These are phyloP conservation scores for Trichoderma pleuroti DNA, from an alignment of 2,329 filamentous ascomycete genomes.

Conservation along the genomic window DNA sequence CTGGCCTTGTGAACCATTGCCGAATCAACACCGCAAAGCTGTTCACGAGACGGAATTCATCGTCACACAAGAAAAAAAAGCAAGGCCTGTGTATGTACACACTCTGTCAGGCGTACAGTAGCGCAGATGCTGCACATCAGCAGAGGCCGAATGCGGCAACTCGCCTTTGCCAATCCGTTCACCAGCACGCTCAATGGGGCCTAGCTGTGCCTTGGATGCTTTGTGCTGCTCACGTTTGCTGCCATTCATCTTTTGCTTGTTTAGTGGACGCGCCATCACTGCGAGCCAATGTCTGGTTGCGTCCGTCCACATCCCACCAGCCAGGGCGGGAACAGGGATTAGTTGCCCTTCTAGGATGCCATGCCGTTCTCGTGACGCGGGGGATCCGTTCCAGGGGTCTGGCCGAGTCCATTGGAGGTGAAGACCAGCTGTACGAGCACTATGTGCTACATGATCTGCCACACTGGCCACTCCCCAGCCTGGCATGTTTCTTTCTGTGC, in stretches of 20 bases:
- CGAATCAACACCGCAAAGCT: not conserved
- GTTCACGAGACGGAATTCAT: not conserved
- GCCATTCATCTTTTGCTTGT: not conserved
- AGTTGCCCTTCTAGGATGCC: not conserved
- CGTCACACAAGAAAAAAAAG: not conserved
- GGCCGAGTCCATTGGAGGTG: not conserved
- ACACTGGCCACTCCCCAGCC: not conserved
- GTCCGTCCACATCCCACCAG: not conserved
- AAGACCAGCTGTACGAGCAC: too few relatives aligned
- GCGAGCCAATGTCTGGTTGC: slow-evolving; percentile 5
- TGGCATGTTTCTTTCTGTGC: not conserved
- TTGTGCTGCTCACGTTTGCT: not conserved
- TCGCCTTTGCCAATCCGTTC: not conserved
- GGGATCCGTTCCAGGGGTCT: not conserved
- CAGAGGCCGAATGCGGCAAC: not conserved
- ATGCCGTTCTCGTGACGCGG: slow-evolving; percentile 4
- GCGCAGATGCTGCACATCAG: not conserved
- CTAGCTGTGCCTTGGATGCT: not conserved
- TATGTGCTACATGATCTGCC: not conserved
- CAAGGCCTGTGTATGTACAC: not conserved
- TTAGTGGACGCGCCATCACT: not conserved
- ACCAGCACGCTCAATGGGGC: not conserved
- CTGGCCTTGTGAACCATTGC: not conserved
- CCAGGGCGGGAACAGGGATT: slow-evolving; percentile 1
- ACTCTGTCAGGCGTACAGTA: not conserved